Base-by-base conservation (phyloP, 768 basidiomycete genomes). In the Candolleomyces efflorescens region DNA sequence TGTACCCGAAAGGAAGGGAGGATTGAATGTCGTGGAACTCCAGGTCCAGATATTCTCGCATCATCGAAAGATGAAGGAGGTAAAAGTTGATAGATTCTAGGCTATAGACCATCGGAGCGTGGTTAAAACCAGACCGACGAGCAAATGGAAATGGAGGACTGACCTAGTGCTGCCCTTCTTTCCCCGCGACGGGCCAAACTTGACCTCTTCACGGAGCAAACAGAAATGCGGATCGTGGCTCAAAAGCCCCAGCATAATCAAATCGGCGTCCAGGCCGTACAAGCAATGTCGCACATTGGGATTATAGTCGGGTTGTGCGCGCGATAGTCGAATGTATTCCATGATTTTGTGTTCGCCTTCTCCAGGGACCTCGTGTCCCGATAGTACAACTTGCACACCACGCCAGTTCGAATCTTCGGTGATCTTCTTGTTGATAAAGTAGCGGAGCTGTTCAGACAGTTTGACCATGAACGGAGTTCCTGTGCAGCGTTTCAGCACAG, bases 271-370 rank as follows among this genome's bases (percentile, higher is more conserved):
- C 37, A 99, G 87, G 44, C 97, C 97, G 71, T 99, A 99, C 55
- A 99, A 77, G 74, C 97, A 99, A 73, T 99, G 97, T 63, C 97
- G 89, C 55, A 94, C 83, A 72, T 98, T 98, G 3, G 96, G 92
- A 73, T 97, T 90, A 76, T 98, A 95, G 69, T 92, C 89, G 7
- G 90, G 92, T 71, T 98, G 97, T 27, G 97, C 95, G 64, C 95
- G 90, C 53, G 90, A 87, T 60, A 94, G 75, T 39, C 97, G 89
- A 69, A 99, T 98, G 73, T 95, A 99, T 70, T 98, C 97, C 91
- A 98, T 98, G 64, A 99, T 95, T 80, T 99, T 99, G 83, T 99
- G 97, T 69, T 99, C 97, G 59, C 97, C 97, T 73, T 99, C 97
- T 63, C 97, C 97, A 0, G 97, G 97, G 3, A 98, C 95, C 65